Evolutionary conservation across 345 rosid genomes (phyloP), one percentile per base, ranked within the genome.

Genomic region (Jatropha curcas): DNA sequence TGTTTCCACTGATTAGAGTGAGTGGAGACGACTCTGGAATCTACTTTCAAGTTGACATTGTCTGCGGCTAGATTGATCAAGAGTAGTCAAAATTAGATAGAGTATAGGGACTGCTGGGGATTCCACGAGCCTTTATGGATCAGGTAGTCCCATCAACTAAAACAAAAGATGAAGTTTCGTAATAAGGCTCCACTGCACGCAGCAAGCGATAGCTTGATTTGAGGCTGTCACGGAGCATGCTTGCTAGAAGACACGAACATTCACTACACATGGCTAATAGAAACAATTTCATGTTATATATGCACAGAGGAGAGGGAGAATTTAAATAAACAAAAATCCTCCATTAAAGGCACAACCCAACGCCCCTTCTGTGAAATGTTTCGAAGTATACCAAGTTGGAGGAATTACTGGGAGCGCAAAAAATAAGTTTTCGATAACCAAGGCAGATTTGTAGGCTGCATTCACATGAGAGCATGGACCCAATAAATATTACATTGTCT

Each of bases 31-130:
- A n/a, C 95, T 87, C 51, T 74, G 68, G 76, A n/a, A n/a, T n/a
- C n/a, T n/a, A 92, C 98, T 72, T 76, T 76, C 55, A 89, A 56
- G n/a, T n/a, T 5, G 98, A n/a, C 98, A 80, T 94, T 85, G 69
- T 83, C 80, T 1, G 98, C 93, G 8, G 98, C 92, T 77, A 96
- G n/a, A n/a, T n/a, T n/a, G 98, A 87, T 95, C 99, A 69, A 95
- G 99, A 45, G 87, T 74, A 31, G 98, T 95, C 84, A 95, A 85
- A 87, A n/a, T n/a, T 95, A 95, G 77, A 95, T n/a, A n/a, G n/a
- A 95, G 81, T 89, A 95, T 0, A n/a, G n/a, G n/a, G n/a, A n/a
- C n/a, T n/a, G n/a, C n/a, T n/a, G n/a, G 98, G 99, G 78, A 91
- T 69, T n/a, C 98, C 99, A 37, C 64, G 82, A n/a, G 20, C 97